These are phyloP conservation scores for Plasmopara viticola DNA, from an alignment of 352 stramenopile genomes.

Conservation along the genomic window DNA sequence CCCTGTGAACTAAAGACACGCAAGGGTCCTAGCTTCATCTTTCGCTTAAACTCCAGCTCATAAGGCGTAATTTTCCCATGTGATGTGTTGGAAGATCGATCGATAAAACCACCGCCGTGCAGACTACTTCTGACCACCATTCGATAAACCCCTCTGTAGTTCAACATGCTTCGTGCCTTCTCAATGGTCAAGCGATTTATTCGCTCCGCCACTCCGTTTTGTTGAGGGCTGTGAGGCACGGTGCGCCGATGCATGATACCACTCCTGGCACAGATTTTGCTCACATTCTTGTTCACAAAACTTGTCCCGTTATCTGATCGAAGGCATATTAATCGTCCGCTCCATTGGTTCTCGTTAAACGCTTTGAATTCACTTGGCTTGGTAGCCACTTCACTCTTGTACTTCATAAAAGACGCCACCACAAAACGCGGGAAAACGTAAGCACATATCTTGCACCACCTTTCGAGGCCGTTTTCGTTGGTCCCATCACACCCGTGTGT, in stretches of 20 bases:
- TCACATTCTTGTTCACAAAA: background rate
- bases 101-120: background rate
- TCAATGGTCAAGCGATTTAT: background rate
- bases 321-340: background rate
- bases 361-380: background rate
- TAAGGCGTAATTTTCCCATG: background rate
- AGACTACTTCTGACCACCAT: background rate
- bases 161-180: background rate
- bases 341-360: background rate
- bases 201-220: background rate
- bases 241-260: background rate
- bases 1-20: background rate
- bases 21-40: background rate
- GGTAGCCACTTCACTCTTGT: background rate
- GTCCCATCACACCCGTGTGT: too few species aligned
- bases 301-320: background rate
- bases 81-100: background rate
- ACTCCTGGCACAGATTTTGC: background rate
- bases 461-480: too few species aligned
- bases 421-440: background rate
- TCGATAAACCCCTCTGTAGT: background rate
- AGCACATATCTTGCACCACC: too few species aligned
- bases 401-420: background rate
- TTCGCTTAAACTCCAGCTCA: background rate
- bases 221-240: background rate